Conservation (phyloP, 2,329 filamentous ascomycete species). For the Pseudogymnoascus sp. region DNA sequence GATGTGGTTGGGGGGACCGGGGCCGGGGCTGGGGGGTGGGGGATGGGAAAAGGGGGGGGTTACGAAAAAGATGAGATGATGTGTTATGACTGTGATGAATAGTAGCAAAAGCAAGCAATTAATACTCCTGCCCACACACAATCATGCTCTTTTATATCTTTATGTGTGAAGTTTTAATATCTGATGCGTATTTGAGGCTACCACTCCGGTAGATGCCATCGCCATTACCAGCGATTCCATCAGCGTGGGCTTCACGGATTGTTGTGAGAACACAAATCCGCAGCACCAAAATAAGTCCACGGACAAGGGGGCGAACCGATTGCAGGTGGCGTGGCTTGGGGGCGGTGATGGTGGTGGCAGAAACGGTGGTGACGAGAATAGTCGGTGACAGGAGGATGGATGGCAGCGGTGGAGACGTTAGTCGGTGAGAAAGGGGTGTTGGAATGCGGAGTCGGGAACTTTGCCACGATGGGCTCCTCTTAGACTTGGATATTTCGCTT, state of each 20-base stretch:
- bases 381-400: neutral
- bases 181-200: neutral
- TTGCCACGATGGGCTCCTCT: too few species aligned
- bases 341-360: neutral
- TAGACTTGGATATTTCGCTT: too few species aligned
- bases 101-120: conserved; percentile 7
- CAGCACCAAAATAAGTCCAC: neutral
- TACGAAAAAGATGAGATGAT: conserved; percentile 10
- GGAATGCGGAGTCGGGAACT: too few species aligned
- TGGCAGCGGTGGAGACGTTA: neutral
- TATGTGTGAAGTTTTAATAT: neutral
- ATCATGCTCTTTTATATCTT: neutral
- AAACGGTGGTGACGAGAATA: neutral
- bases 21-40: neutral
- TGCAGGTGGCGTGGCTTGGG: too few species aligned
- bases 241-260: too few species aligned
- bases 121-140: conserved; percentile 7
- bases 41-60: neutral
- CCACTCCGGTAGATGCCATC: neutral
- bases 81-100: conserved; percentile 10
- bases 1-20: neutral
- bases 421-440: neutral
- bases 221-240: too few species aligned
- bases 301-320: neutral
- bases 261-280: too few species aligned